Conservation (phyloP, 305 asterid species). For the Withania somnifera region DNA sequence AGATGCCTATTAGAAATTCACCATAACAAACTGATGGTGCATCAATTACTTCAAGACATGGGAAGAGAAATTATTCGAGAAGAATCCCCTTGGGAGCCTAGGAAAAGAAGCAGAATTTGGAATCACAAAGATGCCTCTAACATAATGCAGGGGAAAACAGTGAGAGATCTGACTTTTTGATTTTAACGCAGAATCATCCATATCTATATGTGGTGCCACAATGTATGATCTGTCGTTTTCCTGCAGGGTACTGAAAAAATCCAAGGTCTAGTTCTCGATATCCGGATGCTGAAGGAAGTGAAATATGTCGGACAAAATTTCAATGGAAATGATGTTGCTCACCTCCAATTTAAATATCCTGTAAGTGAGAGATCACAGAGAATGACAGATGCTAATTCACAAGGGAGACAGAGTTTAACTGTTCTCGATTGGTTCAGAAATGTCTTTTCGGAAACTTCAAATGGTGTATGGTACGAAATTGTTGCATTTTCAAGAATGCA, state of each 20-base stretch:
- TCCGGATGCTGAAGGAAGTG: constrained; percentile 1
- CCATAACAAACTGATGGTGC: background rate
- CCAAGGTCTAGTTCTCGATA: constrained; percentile 6
- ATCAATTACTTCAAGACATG: constrained; percentile 11
- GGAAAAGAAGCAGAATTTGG: constrained; percentile 6
- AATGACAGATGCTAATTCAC: background rate
- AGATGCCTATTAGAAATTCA: background rate
- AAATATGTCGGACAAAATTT: background rate
- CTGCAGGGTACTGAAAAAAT: constrained; percentile 3
- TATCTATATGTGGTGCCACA: background rate
- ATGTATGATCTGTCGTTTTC: background rate
- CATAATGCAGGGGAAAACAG: constrained; percentile 5
- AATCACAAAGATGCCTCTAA: constrained; percentile 1
- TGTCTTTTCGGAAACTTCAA: background rate
- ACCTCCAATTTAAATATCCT: background rate
- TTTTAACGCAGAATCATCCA: background rate
- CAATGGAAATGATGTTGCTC: background rate
- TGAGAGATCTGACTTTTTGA: background rate
- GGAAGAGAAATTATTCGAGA: constrained; percentile 6
- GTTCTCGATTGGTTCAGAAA: background rate
- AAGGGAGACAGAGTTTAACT: background rate
- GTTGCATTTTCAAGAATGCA: constrained; percentile 11
- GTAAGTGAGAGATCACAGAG: background rate
- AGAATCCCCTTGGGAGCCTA: constrained; percentile 3
- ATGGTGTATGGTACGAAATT: background rate